phyloP scores from a whole-genome alignment of 2,329 filamentous ascomycete species.

The Cucurbitaria berberidis region DNA sequence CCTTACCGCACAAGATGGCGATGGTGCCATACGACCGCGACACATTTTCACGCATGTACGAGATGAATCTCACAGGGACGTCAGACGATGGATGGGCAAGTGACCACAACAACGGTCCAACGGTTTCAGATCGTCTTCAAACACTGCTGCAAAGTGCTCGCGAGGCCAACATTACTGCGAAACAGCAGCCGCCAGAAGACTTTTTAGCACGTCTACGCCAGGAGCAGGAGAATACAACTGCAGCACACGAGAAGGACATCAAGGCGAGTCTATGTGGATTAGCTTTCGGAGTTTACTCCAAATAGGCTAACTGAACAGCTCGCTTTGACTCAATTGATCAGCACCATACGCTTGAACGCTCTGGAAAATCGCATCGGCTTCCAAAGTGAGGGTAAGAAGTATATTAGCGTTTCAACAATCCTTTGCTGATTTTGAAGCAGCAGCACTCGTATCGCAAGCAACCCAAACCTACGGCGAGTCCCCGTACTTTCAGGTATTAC shows the following conservation, averaged over 20 bases:
- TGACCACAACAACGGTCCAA: background rate
- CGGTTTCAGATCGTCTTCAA: background rate
- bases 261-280: background rate
- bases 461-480: background rate
- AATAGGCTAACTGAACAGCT: constrained; percentile 4
- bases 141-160: background rate
- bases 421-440: background rate
- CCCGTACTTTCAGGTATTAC: background rate
- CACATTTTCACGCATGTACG: background rate
- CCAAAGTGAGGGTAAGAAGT: background rate
- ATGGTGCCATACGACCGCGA: background rate
- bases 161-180: background rate
- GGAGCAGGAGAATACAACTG: background rate
- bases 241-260: background rate
- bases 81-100: background rate
- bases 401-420: no score
- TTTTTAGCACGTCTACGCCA: constrained; percentile 1
- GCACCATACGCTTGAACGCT: background rate
- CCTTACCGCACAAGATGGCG: background rate
- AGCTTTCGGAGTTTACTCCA: background rate
- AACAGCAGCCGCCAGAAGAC: background rate
- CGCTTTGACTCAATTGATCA: background rate
- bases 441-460: background rate
- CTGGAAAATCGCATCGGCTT: background rate
- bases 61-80: background rate